Base-by-base conservation (phyloP, 2,329 filamentous ascomycete genomes). In the Xylaria sp. region DNA sequence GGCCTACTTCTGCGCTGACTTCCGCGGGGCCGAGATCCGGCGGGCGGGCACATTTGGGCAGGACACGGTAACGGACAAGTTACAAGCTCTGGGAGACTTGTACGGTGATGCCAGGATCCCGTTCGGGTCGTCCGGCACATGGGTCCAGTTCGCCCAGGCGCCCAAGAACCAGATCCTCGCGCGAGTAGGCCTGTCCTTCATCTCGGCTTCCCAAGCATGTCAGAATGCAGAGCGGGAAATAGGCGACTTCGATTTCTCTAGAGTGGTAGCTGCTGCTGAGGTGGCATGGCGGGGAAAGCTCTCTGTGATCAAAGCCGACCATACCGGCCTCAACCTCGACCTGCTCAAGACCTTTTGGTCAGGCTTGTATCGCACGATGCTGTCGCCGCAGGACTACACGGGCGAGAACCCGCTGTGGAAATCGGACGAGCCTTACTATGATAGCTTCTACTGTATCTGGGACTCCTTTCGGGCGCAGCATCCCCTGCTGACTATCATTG, bases 341-440 rank as follows among this genome's bases (percentile, higher is more conserved):
- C 71, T 90, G 27, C 80, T 88, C 69, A 85, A 78, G 10, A 84
- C 85, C 0, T 91, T 92, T 68, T 92, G 89, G 88, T 90, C 87
- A 21, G 89, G 88, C 0, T 75, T 87, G 5, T 92, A 92, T 70
- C 80, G 89, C 27, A 81, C 85, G 4, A 81, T 91, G 79, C 85
- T 92, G 55, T 88, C 86, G 43, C 90, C 90, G 8, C 89, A 92
- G 72, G 89, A 92, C 68, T 91, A 91, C 69, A 92, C 90, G 0
- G 88, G 88, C 4, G 90, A 92, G 73, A 92, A 92, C 64, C 87
- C 84, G 35, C 74, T 89, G 1, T 92, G 90, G 90, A 72, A 86
- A 11, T 89, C 86, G 4, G 78, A 79, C 0, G 87, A 90, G 73
- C 90, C 89, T 0, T 92, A 92, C 68, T 92, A 87, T 71, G 90